Conservation (phyloP, 192 early-diverging fungal species). For the Diversispora eburnea region DNA sequence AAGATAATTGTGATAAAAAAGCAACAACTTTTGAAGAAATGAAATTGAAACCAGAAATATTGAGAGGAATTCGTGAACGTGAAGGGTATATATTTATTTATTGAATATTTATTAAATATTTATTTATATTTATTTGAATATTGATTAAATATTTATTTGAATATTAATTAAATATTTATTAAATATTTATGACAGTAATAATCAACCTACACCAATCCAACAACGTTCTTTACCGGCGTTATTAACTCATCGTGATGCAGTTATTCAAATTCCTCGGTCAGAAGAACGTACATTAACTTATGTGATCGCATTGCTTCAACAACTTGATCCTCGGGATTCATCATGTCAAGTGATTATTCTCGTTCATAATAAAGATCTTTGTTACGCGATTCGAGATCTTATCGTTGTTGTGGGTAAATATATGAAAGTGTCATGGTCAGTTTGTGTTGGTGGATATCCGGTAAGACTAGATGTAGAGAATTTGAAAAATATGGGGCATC, state of each 20-base stretch:
- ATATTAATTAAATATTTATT: not conserved
- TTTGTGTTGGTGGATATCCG: constrained; percentile 10
- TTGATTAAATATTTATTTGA: not conserved
- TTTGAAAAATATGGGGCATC: constrained; percentile 2
- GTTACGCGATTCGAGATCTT: constrained; percentile 15
- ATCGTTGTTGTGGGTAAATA: not conserved
- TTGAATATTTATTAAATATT: not conserved
- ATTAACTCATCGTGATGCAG: not conserved
- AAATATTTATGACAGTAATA: not conserved
- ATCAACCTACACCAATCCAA: constrained; percentile 17
- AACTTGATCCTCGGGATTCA: constrained; percentile 2
- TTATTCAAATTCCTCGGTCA: constrained; percentile 18
- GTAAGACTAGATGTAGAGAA: constrained; percentile 6
- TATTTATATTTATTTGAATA: not conserved
- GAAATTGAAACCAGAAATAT: constrained; percentile 15
- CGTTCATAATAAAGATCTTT: constrained; percentile 17
- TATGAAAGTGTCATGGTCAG: not conserved
- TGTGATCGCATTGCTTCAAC: constrained; percentile 18
- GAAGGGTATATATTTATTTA: not conserved
- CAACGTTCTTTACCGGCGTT: constrained; percentile 11
- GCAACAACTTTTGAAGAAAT: constrained; percentile 21
- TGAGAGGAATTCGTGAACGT: constrained; percentile 10
- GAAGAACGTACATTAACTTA: constrained; percentile 17
- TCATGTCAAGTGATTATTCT: constrained; percentile 21
- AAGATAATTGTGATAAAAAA: constrained; percentile 15